Evolutionary conservation across 2,329 filamentous ascomycete genomes (phyloP).

Genomic region (Colletotrichum echinochloae): DNA sequence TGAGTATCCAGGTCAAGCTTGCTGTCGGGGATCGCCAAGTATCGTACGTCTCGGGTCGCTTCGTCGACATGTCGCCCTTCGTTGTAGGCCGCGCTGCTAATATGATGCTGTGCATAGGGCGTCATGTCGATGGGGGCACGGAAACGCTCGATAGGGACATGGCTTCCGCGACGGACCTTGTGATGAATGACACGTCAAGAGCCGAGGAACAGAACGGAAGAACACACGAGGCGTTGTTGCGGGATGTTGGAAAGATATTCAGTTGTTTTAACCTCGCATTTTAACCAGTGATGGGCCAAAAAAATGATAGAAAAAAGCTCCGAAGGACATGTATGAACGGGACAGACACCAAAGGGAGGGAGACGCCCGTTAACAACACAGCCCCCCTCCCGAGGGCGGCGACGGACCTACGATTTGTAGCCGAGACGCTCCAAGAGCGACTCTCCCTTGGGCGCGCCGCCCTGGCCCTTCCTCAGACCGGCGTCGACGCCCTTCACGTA

Average conservation of each 20-base stretch:
- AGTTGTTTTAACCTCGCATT: constrained; percentile 25
- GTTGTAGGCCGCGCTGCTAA: not conserved
- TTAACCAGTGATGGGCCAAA: constrained; percentile 31
- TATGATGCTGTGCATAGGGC: not conserved
- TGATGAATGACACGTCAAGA: not conserved
- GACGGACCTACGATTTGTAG: constrained; percentile 36
- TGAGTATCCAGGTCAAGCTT: not conserved
- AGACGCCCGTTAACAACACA: not conserved
- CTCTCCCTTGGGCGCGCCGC: constrained; percentile 37
- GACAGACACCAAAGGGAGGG: constrained; percentile 17
- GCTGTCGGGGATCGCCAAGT: not conserved
- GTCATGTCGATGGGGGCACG: not conserved
- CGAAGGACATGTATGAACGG: not conserved
- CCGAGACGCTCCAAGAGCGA: constrained; percentile 40
- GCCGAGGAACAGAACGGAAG: not conserved
- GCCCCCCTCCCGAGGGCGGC: not conserved
- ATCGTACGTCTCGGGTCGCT: not conserved
- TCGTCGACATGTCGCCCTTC: not conserved
- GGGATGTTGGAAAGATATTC: constrained; percentile 1
- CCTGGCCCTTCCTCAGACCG: constrained; percentile 33
- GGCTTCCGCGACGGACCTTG: not conserved
- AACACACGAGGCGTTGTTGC: not conserved
- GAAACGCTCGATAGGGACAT: not conserved
- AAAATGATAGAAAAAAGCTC: constrained; percentile 3
- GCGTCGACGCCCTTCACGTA: constrained; percentile 46